Evolutionary conservation across 1,284 basidiomycete species (phyloP), one percentile per base, ranked within the genome.

Genomic region (Sporisorium reilianum): DNA sequence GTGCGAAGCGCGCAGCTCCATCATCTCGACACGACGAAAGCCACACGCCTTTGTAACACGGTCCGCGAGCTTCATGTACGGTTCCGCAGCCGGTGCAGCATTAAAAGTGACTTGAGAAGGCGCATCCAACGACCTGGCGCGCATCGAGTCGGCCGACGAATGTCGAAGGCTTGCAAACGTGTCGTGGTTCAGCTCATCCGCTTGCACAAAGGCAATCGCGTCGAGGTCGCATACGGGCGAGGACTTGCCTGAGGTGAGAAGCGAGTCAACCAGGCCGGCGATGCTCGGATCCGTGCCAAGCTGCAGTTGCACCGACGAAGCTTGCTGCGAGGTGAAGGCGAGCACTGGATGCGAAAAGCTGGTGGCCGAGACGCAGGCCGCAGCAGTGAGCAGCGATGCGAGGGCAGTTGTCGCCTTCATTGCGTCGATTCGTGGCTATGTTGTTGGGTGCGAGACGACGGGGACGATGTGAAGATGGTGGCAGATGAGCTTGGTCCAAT

Each of bases 101-200:
- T 52, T 42, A 51, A 73, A 73, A 2, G 73, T 75, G n/a, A 71
- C 45, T 44, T 75, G 73, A 6, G 61, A 59, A n/a, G 73, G 67
- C 2, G 73, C 73, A 32, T 58, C 60, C 48, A 75, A 36, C 26
- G 73, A 62, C 18, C 67, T 57, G n/a, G 56, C 53, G 34, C 67
- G 45, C 12, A 75, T 50, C 32, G 73, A 75, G 23, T 64, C 3
- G 36, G 41, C 36, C 3, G 66, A 53, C 5, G 67, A 57, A 55
- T 75, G 73, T 42, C 50, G 55, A 9, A 75, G 61, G 40, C 64
- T 51, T 5, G 73, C 52, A 11, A 66, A 75, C 0, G 64, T 57
- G 20, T 64, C 44, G 7, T 40, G 36, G 23, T 65, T 52, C n/a
- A 68, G 36, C 14, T 55, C 28, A 5, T 67, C 61, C 16, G 45